Base-by-base conservation (phyloP, 805 yeast species). In the Kazachstania psychrophila region DNA sequence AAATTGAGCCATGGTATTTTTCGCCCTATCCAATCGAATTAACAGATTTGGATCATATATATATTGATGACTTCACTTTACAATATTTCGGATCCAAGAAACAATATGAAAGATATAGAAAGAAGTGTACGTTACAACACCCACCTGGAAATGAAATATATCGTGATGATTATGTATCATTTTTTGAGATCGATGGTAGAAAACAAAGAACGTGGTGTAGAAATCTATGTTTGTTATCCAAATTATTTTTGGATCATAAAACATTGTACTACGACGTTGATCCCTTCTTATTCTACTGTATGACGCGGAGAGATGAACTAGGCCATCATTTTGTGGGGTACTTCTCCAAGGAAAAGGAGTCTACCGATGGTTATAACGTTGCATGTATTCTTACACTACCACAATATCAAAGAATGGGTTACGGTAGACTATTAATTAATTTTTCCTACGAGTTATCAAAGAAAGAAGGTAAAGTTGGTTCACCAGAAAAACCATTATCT, bases 71-170 rank as follows among this genome's bases (percentile, higher is more conserved):
- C 61, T 92, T 83, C 56, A 78, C 96, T 2, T 60, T 92, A 41
- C 77, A 84, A 41, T 92, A 85, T 61, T 92, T 85, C 62, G 92
- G 94, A 4, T 83, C 95, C 0, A 68, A 71, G 43, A 85, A 83
- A 52, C 97, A 88, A 61, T 92, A 89, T 62, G 94, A 92, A 62
- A 68, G 99, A 44, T 92, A 86, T 63, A 70, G 97, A 52, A 59
- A 75, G 19, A 92, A 92, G 55, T 83, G 94, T 56, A 79, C 94
- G 2, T 68, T 92, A 62, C 77, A 80, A 55, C 97, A 89, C 53
- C 99, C 99, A 1, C 99, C 99, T 0, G 99, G 99, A 0, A 92
- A 92, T 62, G 98, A 92, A 54, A 88, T 92, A 16, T 92, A 92
- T 59, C 68, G 98, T 34, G 97, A 92, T 58, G 88, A 81, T 34